phyloP scores from a whole-genome alignment of 139 green algal species.

The Chlorella ohadii region DNA sequence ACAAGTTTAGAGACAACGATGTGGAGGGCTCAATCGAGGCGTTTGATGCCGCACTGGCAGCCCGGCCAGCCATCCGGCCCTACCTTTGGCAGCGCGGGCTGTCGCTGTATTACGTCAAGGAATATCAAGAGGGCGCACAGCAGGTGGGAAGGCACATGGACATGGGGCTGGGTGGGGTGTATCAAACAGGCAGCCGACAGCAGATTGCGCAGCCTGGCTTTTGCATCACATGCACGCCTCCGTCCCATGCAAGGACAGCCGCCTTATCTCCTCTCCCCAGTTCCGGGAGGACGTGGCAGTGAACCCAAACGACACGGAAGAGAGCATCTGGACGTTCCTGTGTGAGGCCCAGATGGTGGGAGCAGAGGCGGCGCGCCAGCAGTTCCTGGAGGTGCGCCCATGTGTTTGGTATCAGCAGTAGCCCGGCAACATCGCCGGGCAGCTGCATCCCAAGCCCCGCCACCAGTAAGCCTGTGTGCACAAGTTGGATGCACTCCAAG shows the following conservation, averaged over 20 bases:
- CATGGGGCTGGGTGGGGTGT: no score
- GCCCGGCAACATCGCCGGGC: no score
- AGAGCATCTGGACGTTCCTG: slow-evolving; percentile 89
- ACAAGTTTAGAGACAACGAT: slow-evolving; percentile 45
- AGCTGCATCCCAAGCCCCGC: no score
- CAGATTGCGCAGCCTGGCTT: no score
- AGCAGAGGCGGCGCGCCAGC: slow-evolving; percentile 56
- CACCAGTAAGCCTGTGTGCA: no score
- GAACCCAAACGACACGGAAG: slow-evolving; percentile 94
- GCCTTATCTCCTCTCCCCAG: slow-evolving; percentile 26
- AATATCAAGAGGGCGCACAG: slow-evolving; percentile 63
- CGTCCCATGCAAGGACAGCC: no score
- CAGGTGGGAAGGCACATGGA: slow-evolving; percentile 52
- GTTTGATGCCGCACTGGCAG: slow-evolving; percentile 66
- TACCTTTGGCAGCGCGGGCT: slow-evolving; percentile 71
- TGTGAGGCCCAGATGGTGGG: slow-evolving; percentile 79
- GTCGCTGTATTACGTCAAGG: slow-evolving; percentile 79
- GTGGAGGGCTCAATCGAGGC: slow-evolving; percentile 65
- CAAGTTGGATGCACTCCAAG: no score
- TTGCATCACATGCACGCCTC: no score
- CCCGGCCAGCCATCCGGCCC: slow-evolving; percentile 53
- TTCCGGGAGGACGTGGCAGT: slow-evolving; percentile 81
- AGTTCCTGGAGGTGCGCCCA: slow-evolving; percentile 74
- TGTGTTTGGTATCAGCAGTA: no score
- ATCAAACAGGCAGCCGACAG: no score